Evolutionary conservation across 495 filamentous ascomycete genomes (phyloP).

Genomic region (Hyphodiscus hymeniophilus): DNA sequence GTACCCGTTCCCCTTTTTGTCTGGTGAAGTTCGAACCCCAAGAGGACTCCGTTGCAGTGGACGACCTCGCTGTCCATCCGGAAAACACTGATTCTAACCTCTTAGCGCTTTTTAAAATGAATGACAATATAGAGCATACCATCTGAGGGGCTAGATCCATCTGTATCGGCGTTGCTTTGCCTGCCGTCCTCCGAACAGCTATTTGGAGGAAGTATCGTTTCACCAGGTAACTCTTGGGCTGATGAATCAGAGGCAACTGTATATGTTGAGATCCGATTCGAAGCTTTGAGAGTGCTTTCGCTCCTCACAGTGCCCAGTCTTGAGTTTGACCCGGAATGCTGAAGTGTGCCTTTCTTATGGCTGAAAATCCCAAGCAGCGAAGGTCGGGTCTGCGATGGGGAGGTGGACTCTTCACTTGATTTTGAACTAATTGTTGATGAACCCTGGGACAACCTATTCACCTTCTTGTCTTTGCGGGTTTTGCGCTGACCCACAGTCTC

Average conservation of each 20-base stretch:
- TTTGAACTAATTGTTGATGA: conserved; percentile 18
- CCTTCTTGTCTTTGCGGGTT: conserved; percentile 11
- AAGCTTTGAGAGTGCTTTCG: not conserved
- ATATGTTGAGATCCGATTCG: conserved; percentile 10
- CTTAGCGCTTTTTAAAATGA: not conserved
- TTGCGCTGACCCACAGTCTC: conserved; percentile 37
- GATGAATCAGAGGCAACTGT: conserved; percentile 9
- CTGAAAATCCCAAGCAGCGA: conserved; percentile 12
- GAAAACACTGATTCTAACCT: conserved; percentile 32
- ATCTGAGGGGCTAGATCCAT: conserved; percentile 12
- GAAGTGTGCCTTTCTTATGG: conserved; percentile 1
- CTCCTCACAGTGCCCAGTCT: not conserved
- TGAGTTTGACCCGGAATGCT: not conserved
- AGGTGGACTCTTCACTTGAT: conserved; percentile 3
- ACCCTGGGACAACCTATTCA: conserved; percentile 6
- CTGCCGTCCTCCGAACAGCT: not conserved
- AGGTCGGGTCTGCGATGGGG: not conserved
- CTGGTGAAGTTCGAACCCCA: conserved; percentile 16
- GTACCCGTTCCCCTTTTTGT: conserved; percentile 7
- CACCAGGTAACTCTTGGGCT: not conserved
- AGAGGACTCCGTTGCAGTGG: conserved; percentile 24
- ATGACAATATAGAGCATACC: conserved; percentile 3
- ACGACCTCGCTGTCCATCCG: conserved; percentile 30
- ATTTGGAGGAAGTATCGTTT: not conserved
- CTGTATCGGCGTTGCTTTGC: conserved; percentile 3